Percentiles rank a stretch among this genome's conserved stretches.
Conservation (phyloP, 2,329 filamentous ascomycete genomes). For the Colletotrichum magnum region DNA sequence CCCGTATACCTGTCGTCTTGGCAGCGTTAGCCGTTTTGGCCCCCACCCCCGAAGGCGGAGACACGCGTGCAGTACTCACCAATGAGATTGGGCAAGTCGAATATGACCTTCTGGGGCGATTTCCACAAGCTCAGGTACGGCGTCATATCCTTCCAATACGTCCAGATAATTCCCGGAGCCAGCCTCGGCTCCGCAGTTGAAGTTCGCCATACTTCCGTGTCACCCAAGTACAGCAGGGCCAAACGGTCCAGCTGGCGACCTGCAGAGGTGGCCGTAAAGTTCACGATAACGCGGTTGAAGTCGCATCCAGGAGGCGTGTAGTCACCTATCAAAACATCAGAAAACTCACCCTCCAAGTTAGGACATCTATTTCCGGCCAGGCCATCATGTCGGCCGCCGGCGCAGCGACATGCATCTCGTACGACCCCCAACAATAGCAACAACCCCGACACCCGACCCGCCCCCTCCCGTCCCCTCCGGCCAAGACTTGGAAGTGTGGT, state of each 20-base stretch:
- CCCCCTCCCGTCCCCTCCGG: background rate
- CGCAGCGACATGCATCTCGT: background rate
- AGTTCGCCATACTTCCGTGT: conserved; percentile 86
- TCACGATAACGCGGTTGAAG: conserved; percentile 83
- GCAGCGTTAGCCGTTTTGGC: conserved; percentile 38
- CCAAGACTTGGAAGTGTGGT: background rate
- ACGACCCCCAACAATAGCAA: background rate
- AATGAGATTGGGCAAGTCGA: conserved; percentile 83
- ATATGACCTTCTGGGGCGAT: conserved; percentile 79
- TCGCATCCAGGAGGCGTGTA: conserved; percentile 77
- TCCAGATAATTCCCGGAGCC: conserved; percentile 78
- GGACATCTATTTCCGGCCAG: conserved; percentile 26
- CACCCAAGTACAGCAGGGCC: conserved; percentile 81
- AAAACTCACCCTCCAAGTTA: conserved; percentile 13
- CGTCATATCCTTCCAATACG: conserved; percentile 84
- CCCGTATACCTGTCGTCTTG: conserved; percentile 77
- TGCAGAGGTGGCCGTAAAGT: conserved; percentile 79
- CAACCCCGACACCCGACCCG: background rate
- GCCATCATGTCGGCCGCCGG: too few relatives aligned
- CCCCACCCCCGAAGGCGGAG: conserved; percentile 27
- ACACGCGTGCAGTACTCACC: conserved; percentile 43
- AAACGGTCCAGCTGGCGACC: conserved; percentile 85
- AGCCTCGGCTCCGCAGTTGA: conserved; percentile 84
- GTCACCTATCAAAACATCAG: conserved; percentile 57
- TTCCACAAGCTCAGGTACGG: conserved; percentile 79